Evolutionary conservation across 208 protist species (phyloP), one percentile per base, ranked within the genome.

Genomic region (Giardia muris): DNA sequence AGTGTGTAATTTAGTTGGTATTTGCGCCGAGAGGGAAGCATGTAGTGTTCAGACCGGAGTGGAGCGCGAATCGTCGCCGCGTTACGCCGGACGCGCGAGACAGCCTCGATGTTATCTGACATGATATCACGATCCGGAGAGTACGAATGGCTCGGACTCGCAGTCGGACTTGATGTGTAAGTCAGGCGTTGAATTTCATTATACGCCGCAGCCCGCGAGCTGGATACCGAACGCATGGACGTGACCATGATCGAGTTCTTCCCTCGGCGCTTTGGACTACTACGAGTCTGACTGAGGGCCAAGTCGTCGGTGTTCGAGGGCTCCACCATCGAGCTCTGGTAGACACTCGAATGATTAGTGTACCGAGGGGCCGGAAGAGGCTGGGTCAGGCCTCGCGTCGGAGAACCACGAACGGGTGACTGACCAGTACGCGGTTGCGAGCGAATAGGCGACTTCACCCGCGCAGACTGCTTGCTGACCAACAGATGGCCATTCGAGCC

Each of bases 1-100:
- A 76, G 57, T 39, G 57, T 76, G 57, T 76, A 76, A 30, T 76
- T 76, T 76, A 39, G 57, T 76, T 76, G 57, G 57, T 76, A 76
- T 30, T 76, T 76, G 10, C 57, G 10, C 19, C 57, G 57, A 76
- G 57, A 76, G 10, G 57, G 57, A 76, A 76, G 57, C 10, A 76
- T 10, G 30, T 76, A 76, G 57, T 76, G 57, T 30, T 76, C 57
- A 39, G 57, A 76, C 30, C 57, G 10, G 19, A 76, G 10, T 76
- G 57, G 57, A 76, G 57, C 57, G 19, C 30, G 10, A 30, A 76
- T 76, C 10, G 57, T 76, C 57, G 57, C 30, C 19, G 57, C 10
- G 19, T 76, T 76, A 30, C 57, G 57, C 10, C 19, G 10, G 57
- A 76, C 30, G 19, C 19, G 10, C 19, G 19, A 39, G 10, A 76